A percentile compares a stretch with the other conserved stretches of the same genome.
Conservation (phyloP, 2,329 filamentous ascomycete genomes). For the Cadophora sp. region DNA sequence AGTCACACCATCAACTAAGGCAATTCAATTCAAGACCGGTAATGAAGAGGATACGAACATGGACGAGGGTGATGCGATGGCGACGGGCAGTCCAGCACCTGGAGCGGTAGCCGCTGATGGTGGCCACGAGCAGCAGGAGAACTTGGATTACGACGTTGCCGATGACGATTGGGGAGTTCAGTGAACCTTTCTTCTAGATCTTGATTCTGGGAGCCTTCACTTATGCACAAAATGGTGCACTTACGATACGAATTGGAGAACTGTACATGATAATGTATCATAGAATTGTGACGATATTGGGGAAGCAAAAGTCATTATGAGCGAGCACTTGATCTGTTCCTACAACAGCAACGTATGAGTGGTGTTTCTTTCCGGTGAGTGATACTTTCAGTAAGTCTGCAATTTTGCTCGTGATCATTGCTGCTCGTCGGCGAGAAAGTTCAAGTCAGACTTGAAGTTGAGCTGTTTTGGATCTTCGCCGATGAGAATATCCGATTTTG, state of each 20-base stretch:
- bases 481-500: not conserved
- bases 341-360: not conserved
- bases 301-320: not conserved
- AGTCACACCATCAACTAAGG: slow-evolving; percentile 27
- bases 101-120: slow-evolving; percentile 22
- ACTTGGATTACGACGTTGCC: slow-evolving; percentile 51
- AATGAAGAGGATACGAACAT: slow-evolving; percentile 35
- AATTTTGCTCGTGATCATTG: no score
- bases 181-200: slow-evolving; percentile 11
- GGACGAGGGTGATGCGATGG: slow-evolving; percentile 45
- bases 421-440: no score
- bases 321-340: not conserved
- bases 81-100: slow-evolving; percentile 29
- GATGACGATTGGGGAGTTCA: slow-evolving; percentile 47
- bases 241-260: slow-evolving; percentile 6
- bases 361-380: not conserved
- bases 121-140: slow-evolving; percentile 35
- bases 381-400: not conserved
- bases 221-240: not conserved
- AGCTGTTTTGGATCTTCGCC: not conserved
- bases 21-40: slow-evolving; percentile 20
- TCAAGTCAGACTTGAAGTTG: not conserved
- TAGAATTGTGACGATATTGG: slow-evolving; percentile 8
- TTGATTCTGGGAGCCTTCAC: not conserved
- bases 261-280: slow-evolving; percentile 17